A percentile compares a stretch with the other conserved stretches of the same genome.
Evolutionary conservation across 768 basidiomycete species (phyloP).

Genomic region (Lentinula sp.): DNA sequence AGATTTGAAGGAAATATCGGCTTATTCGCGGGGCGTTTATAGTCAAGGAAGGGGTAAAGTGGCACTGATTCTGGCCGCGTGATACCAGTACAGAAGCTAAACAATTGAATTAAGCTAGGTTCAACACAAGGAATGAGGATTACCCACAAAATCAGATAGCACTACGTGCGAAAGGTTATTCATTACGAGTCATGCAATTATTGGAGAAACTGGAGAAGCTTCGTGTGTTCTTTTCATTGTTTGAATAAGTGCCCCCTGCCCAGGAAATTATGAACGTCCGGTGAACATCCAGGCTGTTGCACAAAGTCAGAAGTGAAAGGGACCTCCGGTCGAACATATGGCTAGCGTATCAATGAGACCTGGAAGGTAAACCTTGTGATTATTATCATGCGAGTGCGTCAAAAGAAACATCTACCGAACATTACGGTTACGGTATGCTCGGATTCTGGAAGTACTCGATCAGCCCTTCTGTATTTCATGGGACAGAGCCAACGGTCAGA

Average conservation of each 20-base stretch:
- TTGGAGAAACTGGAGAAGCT: not conserved
- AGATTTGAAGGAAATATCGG: not conserved
- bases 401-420: too few relatives aligned
- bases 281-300: not conserved
- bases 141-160: not conserved
- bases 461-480: too few relatives aligned
- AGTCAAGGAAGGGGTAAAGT: not conserved
- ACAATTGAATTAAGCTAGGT: not conserved
- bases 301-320: not conserved
- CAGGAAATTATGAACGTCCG: not conserved
- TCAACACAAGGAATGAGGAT: not conserved
- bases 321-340: too few relatives aligned
- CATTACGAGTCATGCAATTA: not conserved
- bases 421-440: too few relatives aligned
- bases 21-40: not conserved
- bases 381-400: too few relatives aligned
- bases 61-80: not conserved
- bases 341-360: too few relatives aligned
- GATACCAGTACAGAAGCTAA: not conserved
- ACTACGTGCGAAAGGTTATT: not conserved
- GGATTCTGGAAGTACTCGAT: too few relatives aligned
- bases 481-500: too few relatives aligned
- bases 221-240: not conserved
- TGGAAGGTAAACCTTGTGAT: too few relatives aligned
- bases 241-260: not conserved